A percentile compares a stretch with the other conserved stretches of the same genome.
Evolutionary conservation across 768 basidiomycete genomes (phyloP).

Genomic region (Kwoniella europaea): DNA sequence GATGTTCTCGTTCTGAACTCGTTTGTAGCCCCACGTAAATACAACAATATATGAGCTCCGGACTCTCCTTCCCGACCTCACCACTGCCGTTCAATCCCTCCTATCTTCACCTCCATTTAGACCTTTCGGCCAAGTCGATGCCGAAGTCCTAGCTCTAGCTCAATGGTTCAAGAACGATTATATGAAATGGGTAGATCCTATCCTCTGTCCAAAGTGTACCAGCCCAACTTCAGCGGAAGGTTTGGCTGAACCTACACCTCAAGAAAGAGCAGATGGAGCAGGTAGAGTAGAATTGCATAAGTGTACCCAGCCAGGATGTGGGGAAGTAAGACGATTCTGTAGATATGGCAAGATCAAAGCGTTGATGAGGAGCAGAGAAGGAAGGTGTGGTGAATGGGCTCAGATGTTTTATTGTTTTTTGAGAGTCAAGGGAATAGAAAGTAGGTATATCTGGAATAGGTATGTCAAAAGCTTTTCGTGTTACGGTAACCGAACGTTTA

Average conservation of each 20-base stretch:
- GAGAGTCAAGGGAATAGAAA: constrained; percentile 55
- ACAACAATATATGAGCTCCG: not conserved
- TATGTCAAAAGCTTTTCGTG: constrained; percentile 18
- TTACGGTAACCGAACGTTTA: constrained; percentile 7
- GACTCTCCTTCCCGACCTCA: constrained; percentile 9
- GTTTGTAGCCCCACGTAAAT: constrained; percentile 9
- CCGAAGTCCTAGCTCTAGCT: constrained; percentile 56
- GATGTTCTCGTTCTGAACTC: not conserved
- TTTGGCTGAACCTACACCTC: constrained; percentile 37
- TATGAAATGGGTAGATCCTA: constrained; percentile 61
- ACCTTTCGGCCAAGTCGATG: constrained; percentile 51
- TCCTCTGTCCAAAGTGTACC: constrained; percentile 56
- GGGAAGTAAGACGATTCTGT: constrained; percentile 52
- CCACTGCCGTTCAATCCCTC: not conserved
- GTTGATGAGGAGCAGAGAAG: constrained; percentile 56
- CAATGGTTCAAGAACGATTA: constrained; percentile 60
- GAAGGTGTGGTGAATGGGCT: constrained; percentile 60
- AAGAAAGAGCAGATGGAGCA: constrained; percentile 56
- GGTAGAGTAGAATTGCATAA: constrained; percentile 58
- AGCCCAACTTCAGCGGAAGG: constrained; percentile 40
- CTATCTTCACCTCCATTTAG: constrained; percentile 31
- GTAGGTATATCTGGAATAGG: constrained; percentile 58
- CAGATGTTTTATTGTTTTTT: constrained; percentile 60
- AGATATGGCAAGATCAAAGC: constrained; percentile 55
- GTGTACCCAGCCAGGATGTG: constrained; percentile 48